These are phyloP conservation scores for Tephrocybe sp. DNA, from an alignment of 768 basidiomycete genomes.

Conservation along the genomic window DNA sequence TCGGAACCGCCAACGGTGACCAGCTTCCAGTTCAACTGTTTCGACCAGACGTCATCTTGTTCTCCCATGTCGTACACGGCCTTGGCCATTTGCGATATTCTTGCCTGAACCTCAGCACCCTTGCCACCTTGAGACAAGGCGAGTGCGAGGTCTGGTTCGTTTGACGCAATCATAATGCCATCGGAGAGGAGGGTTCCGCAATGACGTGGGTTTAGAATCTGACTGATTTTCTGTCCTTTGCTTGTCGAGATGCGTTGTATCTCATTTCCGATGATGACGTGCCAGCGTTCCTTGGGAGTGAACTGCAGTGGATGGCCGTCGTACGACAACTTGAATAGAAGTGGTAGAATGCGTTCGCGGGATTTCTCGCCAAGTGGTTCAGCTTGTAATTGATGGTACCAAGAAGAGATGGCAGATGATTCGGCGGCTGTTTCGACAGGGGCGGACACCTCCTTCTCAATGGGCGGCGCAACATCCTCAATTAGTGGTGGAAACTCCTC, in stretches of 20 bases:
- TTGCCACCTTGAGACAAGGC: slow-evolving; percentile 46
- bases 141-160: slow-evolving; percentile 42
- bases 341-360: slow-evolving; percentile 60
- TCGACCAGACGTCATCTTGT: slow-evolving; percentile 52
- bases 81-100: slow-evolving; percentile 43
- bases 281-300: slow-evolving; percentile 63
- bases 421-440: background rate
- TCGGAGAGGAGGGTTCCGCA: slow-evolving; percentile 43
- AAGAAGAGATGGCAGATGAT: slow-evolving; percentile 41
- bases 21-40: slow-evolving; percentile 68
- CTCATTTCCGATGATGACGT: slow-evolving; percentile 40
- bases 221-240: slow-evolving; percentile 39
- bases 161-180: slow-evolving; percentile 38
- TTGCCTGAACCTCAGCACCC: slow-evolving; percentile 29
- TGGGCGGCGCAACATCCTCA: background rate
- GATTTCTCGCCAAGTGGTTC: slow-evolving; percentile 40
- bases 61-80: slow-evolving; percentile 25
- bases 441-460: background rate
- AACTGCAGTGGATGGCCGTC: slow-evolving; percentile 62
- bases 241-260: slow-evolving; percentile 43
- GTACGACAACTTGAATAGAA: slow-evolving; percentile 63
- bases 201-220: slow-evolving; percentile 46
- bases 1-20: slow-evolving; percentile 14
- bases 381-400: slow-evolving; percentile 52
- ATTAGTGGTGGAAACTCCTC: background rate